phyloP scores from a whole-genome alignment of 2,329 filamentous ascomycete genomes.

The Tolypocladium cylindrosporum region DNA sequence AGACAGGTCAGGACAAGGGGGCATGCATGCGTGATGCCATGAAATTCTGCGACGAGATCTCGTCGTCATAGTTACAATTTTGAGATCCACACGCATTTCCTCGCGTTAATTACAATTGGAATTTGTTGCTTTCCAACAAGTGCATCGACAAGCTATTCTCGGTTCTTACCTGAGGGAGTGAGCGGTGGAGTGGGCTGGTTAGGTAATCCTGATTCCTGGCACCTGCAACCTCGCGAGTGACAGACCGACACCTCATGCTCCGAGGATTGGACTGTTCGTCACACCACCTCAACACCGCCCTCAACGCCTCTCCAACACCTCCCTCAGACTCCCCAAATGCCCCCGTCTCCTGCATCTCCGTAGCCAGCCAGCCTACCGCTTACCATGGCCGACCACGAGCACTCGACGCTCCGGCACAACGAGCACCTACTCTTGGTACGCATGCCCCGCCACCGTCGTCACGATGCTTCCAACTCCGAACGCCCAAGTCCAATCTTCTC shows the following conservation, averaged over 20 bases:
- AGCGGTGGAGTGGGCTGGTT: not conserved
- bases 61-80: not conserved
- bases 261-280: not conserved
- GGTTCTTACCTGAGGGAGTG: not conserved
- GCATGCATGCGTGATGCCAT: not conserved
- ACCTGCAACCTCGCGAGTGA: not conserved
- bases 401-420: constrained; percentile 62
- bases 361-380: not conserved
- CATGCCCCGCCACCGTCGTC: not conserved
- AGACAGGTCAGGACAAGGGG: not conserved
- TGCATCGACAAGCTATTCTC: not conserved
- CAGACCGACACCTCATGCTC: not conserved
- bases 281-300: not conserved
- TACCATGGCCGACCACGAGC: constrained; percentile 48
- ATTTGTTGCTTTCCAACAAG: not conserved
- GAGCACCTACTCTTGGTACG: constrained; percentile 65
- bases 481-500: not conserved
- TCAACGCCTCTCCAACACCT: not conserved
- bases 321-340: not conserved
- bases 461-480: not conserved
- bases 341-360: not conserved
- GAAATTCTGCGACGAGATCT: not conserved
- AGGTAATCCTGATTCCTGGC: not conserved
- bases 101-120: not conserved
- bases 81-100: no score